These are phyloP conservation scores for Stephania cephalantha DNA, from an alignment of 164 flowering plant genomes.

Conservation along the genomic window DNA sequence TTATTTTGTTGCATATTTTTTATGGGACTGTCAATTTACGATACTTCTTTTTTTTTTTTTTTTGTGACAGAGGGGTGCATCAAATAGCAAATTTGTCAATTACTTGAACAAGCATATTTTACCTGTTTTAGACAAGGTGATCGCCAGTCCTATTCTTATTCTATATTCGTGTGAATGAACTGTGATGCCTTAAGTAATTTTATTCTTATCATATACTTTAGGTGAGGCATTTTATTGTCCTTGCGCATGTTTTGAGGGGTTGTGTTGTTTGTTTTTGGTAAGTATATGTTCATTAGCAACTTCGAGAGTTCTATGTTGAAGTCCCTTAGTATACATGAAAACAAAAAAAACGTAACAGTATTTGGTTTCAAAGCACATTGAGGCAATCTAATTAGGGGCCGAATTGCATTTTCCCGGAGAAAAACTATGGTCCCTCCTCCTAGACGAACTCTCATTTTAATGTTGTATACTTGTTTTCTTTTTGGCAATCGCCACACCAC, in stretches of 20 bases:
- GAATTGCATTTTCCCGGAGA: not conserved
- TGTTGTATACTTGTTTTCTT: too few species aligned
- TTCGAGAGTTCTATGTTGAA: not conserved
- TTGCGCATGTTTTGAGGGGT: too few species aligned
- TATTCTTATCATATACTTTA: not conserved
- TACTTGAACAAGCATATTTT: constrained; percentile 80
- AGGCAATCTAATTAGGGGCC: not conserved
- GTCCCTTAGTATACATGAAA: not conserved
- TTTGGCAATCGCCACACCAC: not conserved
- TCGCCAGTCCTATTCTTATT: not conserved
- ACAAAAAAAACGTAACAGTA: not conserved
- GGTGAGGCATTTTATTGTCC: too few species aligned
- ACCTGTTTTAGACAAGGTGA: constrained; percentile 87
- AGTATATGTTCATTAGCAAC: not conserved
- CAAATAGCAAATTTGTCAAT: constrained; percentile 83
- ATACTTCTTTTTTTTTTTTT: constrained; percentile 4
- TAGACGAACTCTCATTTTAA: too few species aligned
- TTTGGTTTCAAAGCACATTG: not conserved
- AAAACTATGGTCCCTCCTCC: too few species aligned
- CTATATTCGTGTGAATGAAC: not conserved
- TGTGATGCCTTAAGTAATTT: not conserved
- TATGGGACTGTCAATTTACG: not conserved
- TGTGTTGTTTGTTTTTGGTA: not conserved
- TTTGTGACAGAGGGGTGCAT: constrained; percentile 76
- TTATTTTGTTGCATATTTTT: constrained; percentile 1